Evolutionary conservation across 768 basidiomycete species (phyloP), one percentile per base, ranked within the genome.

Genomic region (Naganishia randhawae): DNA sequence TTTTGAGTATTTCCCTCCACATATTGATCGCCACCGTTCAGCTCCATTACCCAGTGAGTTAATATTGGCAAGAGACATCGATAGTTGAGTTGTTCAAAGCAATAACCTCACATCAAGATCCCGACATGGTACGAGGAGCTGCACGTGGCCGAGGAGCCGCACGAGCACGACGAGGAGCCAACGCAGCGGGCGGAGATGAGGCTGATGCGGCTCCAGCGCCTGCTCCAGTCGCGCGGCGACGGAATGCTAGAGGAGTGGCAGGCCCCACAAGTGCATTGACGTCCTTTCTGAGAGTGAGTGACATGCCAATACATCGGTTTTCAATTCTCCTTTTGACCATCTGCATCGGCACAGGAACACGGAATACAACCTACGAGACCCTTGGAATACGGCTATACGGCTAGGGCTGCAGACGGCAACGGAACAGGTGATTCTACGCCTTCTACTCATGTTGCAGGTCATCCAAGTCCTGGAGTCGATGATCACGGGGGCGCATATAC

Each of bases 211-310:
- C 63, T 10, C 50, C 63, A 1, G 63, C 63, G 1, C 63, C 45
- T 19, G 63, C 66, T 32, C 66, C 66, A n/a, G 11, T 51, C 35
- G 41, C 66, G 19, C 57, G 62, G 50, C 63, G 63, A 50, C 64
- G 48, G 16, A 61, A 63, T 50, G 42, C 39, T 50, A 25, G 70
- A 19, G 76, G 72, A 3, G 75, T 80, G 13, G 35, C 74, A n/a
- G 80, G 80, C 8, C 80, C 80, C 3, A 69, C 78, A 1, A 76
- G 74, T 32, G 80, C 80, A 7, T 67, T 80, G 50, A 79, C 80
- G 0, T 77, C 78, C 22, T 80, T 79, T 69, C 70, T 80, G 35
- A 73, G 75, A 50, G 80, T 79, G 32, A 72, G 78, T 74, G 19
- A 0, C 29, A 27, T 42, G 39, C 32, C n/a, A n/a, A n/a, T n/a